These are phyloP conservation scores for Ceratocystis variospora DNA, from an alignment of 2,329 filamentous ascomycete genomes.

Conservation along the genomic window DNA sequence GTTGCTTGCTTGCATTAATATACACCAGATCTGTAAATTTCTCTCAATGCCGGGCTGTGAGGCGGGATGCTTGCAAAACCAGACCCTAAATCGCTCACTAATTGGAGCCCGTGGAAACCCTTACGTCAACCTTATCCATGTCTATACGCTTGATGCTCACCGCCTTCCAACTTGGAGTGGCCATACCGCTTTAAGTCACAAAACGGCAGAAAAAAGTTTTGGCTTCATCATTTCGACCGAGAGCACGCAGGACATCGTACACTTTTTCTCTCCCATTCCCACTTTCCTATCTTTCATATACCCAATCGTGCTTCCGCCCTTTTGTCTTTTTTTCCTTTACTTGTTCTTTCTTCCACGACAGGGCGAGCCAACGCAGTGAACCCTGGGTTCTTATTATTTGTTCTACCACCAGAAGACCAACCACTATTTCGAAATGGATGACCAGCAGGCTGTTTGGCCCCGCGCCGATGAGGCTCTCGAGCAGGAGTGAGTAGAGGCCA, in stretches of 20 bases:
- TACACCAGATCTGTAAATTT: neutral
- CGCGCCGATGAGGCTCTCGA: slow-evolving; percentile 59
- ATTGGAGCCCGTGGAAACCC: too few relatives aligned
- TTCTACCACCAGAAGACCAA: slow-evolving; percentile 5
- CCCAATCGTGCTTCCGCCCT: slow-evolving; percentile 16
- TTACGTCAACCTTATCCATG: neutral
- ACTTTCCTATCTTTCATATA: too few relatives aligned
- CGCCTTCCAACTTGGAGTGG: neutral
- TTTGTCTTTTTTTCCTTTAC: slow-evolving; percentile 13
- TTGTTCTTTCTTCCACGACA: slow-evolving; percentile 25
- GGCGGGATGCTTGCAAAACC: neutral
- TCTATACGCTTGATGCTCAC: neutral
- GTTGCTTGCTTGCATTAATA: too few relatives aligned
- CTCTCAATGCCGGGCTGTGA: neutral
- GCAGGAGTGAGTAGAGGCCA: slow-evolving; percentile 38
- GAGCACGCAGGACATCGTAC: too few relatives aligned
- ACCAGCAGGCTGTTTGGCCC: slow-evolving; percentile 44
- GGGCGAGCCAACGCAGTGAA: slow-evolving; percentile 51
- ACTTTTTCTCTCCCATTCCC: too few relatives aligned
- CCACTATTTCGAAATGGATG: slow-evolving; percentile 16
- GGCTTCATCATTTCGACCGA: slow-evolving; percentile 6
- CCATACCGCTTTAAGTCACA: neutral
- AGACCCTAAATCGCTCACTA: neutral
- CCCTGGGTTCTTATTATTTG: slow-evolving; percentile 32
- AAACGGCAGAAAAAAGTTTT: slow-evolving; percentile 20